Evolutionary conservation across 208 protist genomes (phyloP).

Genomic region (Acanthamoeba culbertsoni): DNA sequence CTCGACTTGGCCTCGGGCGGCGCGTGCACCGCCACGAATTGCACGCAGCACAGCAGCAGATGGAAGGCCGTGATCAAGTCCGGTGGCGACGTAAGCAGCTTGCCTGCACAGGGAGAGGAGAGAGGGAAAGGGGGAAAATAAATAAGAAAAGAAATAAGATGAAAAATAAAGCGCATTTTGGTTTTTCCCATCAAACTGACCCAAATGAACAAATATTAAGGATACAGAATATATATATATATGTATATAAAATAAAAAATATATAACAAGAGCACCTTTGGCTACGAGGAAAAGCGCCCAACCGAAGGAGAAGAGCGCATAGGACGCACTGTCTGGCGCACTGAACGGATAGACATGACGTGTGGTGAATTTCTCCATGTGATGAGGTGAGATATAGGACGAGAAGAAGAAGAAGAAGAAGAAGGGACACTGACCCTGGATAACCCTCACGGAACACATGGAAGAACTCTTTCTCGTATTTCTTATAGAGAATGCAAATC

Average conservation of each 20-base stretch:
- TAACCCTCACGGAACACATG: not conserved
- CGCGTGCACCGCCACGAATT: not conserved
- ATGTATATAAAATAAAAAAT: not conserved
- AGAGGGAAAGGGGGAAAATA: not conserved
- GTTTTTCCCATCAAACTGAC: too few relatives aligned
- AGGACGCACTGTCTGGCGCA: not conserved
- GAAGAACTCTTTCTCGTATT: conserved; percentile 54
- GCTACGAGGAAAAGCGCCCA: conserved; percentile 45
- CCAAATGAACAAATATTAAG: not conserved
- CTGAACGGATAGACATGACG: not conserved
- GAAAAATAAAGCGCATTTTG: too few relatives aligned
- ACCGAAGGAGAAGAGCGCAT: not conserved
- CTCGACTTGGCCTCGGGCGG: not conserved
- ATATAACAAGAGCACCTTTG: not conserved
- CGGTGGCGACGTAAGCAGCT: not conserved
- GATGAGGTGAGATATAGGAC: not conserved
- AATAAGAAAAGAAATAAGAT: too few relatives aligned
- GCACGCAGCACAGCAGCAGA: conserved; percentile 31
- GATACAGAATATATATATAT: not conserved
- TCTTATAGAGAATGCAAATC: conserved; percentile 36
- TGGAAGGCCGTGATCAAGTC: conserved; percentile 20
- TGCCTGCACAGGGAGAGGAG: not conserved
- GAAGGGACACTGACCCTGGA: not conserved
- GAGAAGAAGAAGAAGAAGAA: not conserved
- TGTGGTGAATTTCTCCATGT: not conserved